A percentile compares a stretch with the other conserved stretches of the same genome.
Evolutionary conservation across 2,329 filamentous ascomycete genomes (phyloP).

Genomic region (Aspergillus persii): DNA sequence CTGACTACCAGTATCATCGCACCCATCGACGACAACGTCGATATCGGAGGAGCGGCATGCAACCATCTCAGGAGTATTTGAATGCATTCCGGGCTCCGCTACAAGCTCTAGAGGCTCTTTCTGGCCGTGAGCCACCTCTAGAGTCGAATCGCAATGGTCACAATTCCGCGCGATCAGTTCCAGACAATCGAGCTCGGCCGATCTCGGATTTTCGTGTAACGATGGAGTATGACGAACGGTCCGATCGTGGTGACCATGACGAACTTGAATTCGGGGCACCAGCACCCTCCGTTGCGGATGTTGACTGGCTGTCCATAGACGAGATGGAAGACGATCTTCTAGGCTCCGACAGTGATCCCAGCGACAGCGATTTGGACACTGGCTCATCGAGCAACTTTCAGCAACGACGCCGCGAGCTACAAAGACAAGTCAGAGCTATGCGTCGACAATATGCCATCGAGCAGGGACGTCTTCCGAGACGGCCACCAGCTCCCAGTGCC

Average conservation of each 20-base stretch:
- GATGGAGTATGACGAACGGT: constrained; percentile 38
- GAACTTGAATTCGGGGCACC: constrained; percentile 21
- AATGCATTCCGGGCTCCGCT: constrained; percentile 37
- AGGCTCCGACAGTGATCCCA: constrained; percentile 33
- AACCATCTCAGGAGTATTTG: constrained; percentile 42
- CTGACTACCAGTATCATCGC: constrained; percentile 73
- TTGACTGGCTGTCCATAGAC: constrained; percentile 24
- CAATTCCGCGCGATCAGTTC: constrained; percentile 8
- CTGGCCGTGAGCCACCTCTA: constrained; percentile 22
- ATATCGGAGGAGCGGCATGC: constrained; percentile 28
- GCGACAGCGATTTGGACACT: constrained; percentile 28
- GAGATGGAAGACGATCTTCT: constrained; percentile 32
- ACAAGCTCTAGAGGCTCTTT: constrained; percentile 29
- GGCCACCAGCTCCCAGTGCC: constrained; percentile 25
- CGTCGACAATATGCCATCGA: constrained; percentile 18
- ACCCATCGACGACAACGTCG: constrained; percentile 31
- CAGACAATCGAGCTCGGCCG: constrained; percentile 14
- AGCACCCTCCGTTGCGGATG: constrained; percentile 19
- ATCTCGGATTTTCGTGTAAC: constrained; percentile 34
- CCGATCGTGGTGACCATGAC: constrained; percentile 36
- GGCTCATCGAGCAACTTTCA: constrained; percentile 20
- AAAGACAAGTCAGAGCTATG: constrained; percentile 24
- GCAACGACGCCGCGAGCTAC: constrained; percentile 27
- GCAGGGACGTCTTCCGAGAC: constrained; percentile 18
- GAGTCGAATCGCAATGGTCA: constrained; percentile 18